A percentile compares a stretch with the other conserved stretches of the same genome.
Conservation (phyloP, 768 basidiomycete species). For the Suillus subluteus region DNA sequence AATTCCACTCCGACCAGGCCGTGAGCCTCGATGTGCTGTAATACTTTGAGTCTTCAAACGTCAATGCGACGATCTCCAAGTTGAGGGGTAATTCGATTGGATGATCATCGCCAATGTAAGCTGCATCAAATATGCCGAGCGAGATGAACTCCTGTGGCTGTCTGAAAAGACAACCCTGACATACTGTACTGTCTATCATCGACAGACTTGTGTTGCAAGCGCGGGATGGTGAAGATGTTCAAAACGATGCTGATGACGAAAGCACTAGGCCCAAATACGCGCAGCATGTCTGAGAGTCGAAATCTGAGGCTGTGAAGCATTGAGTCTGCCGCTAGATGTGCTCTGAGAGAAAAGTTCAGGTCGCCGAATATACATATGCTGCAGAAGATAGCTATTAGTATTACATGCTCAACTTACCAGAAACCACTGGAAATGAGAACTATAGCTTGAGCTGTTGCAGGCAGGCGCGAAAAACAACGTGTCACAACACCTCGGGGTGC, state of each 20-base stretch:
- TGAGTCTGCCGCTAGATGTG: not conserved
- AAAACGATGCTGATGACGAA: not conserved
- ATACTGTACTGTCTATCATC: slow-evolving; percentile 11
- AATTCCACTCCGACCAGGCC: slow-evolving; percentile 27
- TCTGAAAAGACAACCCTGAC: not conserved
- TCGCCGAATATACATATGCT: not conserved
- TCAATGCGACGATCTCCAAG: slow-evolving; percentile 16
- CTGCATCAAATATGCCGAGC: slow-evolving; percentile 17
- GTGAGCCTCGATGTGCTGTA: slow-evolving; percentile 24
- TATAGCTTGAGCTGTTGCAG: not conserved
- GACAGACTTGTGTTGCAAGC: not conserved
- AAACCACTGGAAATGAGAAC: not conserved
- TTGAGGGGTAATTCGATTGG: slow-evolving; percentile 26
- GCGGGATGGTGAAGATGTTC: not conserved
- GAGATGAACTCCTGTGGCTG: not conserved
- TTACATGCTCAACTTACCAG: not conserved
- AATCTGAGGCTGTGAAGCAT: not conserved
- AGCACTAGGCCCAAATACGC: not conserved
- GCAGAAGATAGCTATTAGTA: not conserved
- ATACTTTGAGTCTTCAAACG: slow-evolving; percentile 32
- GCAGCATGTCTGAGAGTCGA: not conserved
- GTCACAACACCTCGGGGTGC: not conserved
- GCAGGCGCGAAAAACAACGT: not conserved
- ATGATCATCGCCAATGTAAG: slow-evolving; percentile 30
- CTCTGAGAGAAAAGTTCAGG: not conserved